These are phyloP conservation scores for Tardiomyces digboiensis DNA, from an alignment of 1,139 yeast species.

Conservation along the genomic window DNA sequence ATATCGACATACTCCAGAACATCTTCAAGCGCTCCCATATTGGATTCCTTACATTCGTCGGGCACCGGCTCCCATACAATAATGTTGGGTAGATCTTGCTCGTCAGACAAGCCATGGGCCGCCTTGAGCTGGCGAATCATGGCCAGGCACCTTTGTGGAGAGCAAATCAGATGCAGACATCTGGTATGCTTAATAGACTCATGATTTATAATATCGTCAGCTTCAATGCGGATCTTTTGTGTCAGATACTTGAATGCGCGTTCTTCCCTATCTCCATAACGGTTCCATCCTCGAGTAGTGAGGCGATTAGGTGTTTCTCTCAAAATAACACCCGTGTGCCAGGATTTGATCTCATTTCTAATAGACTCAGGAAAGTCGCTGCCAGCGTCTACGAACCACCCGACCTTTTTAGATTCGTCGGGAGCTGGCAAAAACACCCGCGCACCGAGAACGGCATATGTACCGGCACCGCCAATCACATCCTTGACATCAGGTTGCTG, in stretches of 20 bases:
- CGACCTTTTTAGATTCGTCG: conserved; percentile 30
- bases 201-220: conserved; percentile 42
- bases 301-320: conserved; percentile 41
- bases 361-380: conserved; percentile 55
- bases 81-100: conserved; percentile 11
- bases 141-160: conserved; percentile 49
- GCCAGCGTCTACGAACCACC: conserved; percentile 77
- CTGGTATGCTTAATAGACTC: conserved; percentile 31
- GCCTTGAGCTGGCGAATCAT: conserved; percentile 29
- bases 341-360: conserved; percentile 37
- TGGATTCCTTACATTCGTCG: conserved; percentile 49
- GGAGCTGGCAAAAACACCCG: conserved; percentile 41
- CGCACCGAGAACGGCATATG: conserved; percentile 74
- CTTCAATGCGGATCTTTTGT: conserved; percentile 55
- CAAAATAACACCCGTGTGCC: conserved; percentile 55
- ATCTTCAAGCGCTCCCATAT: conserved; percentile 31
- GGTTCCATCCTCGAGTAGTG: conserved; percentile 79
- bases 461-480: conserved; percentile 86
- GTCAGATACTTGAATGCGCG: conserved; percentile 44
- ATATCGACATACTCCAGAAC: conserved; percentile 45
- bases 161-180: conserved; percentile 66
- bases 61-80: conserved; percentile 87
- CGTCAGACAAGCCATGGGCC: conserved; percentile 1
- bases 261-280: conserved; percentile 54
- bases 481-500: conserved; percentile 37